Percentiles rank a stretch among this genome's conserved stretches.
Evolutionary conservation across 345 rosid genomes (phyloP).

Genomic region (Rhodamnia argentea): DNA sequence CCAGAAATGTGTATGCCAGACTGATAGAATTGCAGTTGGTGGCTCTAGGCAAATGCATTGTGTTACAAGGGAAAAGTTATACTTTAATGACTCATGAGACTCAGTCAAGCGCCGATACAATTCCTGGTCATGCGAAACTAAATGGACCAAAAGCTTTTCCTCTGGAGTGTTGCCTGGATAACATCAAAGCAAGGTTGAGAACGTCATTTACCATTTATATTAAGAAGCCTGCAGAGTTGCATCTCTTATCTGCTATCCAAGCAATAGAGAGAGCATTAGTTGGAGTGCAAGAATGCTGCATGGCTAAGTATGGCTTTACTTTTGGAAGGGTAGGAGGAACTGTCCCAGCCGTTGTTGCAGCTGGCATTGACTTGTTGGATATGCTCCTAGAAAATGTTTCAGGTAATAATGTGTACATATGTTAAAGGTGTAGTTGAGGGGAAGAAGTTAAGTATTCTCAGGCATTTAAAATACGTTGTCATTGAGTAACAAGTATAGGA

Average conservation of each 20-base stretch:
- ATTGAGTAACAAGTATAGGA: neutral
- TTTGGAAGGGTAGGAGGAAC: constrained; percentile 50
- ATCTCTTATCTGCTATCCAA: constrained; percentile 57
- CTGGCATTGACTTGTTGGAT: constrained; percentile 83
- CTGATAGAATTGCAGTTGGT: constrained; percentile 59
- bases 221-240: constrained; percentile 51
- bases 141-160: constrained; percentile 23
- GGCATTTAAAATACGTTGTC: neutral
- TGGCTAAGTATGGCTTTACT: constrained; percentile 31
- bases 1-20: constrained; percentile 34
- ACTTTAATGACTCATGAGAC: constrained; percentile 65
- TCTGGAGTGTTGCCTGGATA: constrained; percentile 35
- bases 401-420: constrained; percentile 29
- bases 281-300: constrained; percentile 49
- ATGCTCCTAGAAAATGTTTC: constrained; percentile 73
- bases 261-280: constrained; percentile 74
- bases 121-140: constrained; percentile 16
- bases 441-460: neutral
- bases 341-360: constrained; percentile 61
- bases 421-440: neutral
- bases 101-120: constrained; percentile 44
- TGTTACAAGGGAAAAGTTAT: constrained; percentile 70
- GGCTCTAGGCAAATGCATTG: constrained; percentile 78
- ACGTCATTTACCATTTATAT: constrained; percentile 53
- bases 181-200: constrained; percentile 57